Percentiles rank a stretch among this genome's conserved stretches.
phyloP scores from a whole-genome alignment of 2,329 filamentous ascomycete genomes.

The Ascochyta pisi region DNA sequence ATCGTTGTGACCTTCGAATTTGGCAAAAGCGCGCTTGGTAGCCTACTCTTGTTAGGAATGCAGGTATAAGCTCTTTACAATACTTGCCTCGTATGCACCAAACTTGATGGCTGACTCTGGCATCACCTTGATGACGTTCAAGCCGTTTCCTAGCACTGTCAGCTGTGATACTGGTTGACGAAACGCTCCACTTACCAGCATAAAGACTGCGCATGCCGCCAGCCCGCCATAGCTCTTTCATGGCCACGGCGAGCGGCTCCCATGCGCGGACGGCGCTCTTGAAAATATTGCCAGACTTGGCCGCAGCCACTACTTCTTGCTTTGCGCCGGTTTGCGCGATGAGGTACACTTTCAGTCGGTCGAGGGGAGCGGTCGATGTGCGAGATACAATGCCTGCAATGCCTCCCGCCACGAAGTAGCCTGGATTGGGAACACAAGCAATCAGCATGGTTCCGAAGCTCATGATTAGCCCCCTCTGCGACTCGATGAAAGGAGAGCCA shows the following conservation, averaged over 20 bases:
- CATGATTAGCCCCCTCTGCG: conserved; percentile 37
- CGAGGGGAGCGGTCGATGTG: conserved; percentile 93
- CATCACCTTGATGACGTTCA: conserved; percentile 98
- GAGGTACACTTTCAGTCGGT: conserved; percentile 95
- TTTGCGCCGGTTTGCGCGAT: conserved; percentile 82
- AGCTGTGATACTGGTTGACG: background rate
- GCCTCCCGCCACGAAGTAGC: conserved; percentile 97
- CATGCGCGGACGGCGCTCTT: conserved; percentile 70
- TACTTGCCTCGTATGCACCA: conserved; percentile 82
- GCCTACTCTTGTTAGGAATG: conserved; percentile 58
- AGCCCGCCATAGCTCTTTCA: conserved; percentile 80
- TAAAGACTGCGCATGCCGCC: conserved; percentile 91
- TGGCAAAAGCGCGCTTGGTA: conserved; percentile 84
- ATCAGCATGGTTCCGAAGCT: conserved; percentile 59
- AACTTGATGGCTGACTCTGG: conserved; percentile 99
- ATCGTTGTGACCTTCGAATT: conserved; percentile 86
- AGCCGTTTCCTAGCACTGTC: conserved; percentile 75
- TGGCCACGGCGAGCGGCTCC: conserved; percentile 74
- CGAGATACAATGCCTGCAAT: conserved; percentile 93
- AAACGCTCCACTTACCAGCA: conserved; percentile 69
- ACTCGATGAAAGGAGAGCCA: conserved; percentile 35
- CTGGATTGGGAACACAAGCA: conserved; percentile 78
- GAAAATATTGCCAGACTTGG: conserved; percentile 72
- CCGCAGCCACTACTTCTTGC: conserved; percentile 67
- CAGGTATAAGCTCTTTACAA: background rate